Evolutionary conservation across 331 rosid species (phyloP), one percentile per base, ranked within the genome.

Genomic region (Prunus yedoensis): DNA sequence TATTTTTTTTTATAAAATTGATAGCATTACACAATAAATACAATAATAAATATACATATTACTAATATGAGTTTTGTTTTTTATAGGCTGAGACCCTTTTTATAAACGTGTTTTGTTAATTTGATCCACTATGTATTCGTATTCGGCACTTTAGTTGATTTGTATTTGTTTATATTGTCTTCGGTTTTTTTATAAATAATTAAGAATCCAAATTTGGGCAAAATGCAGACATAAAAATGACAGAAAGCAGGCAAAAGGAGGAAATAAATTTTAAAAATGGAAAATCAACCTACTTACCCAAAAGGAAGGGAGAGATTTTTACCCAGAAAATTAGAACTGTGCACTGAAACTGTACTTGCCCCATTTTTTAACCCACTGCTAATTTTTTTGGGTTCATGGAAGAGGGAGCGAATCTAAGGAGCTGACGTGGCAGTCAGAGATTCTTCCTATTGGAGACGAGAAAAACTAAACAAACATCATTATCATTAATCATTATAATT

Each of bases 341-440:
- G 5, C 30, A 6, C 1, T 46, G 27, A 16, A 35, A 16, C 69
- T 20, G 45, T 32, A 71, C 49, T 68, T 35, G 58, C n/a, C 45
- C 5, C 49, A 4, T 23, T 23, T 23, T 23, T 23, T 23, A 23
- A 23, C 25, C 25, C 25, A 23, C 25, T 23, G 25, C 25, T 23
- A 23, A 23, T 23, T 23, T 23, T 23, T 23, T 23, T 23, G 25
- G 25, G 25, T 23, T 23, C 25, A 23, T 23, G 25, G 25, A 23
- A 23, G 56, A 2, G 21, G 49, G 38, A 80, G 28, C 85, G 79
- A 84, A 87, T 87, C 89, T 76, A 72, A 52, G 46, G 63, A 71
- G 75, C 61, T 67, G 18, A 91, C 85, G 89, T 83, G 90, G 69
- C 84, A 83, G 41, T 69, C 28, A 17, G 43, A 75, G 30, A 83